Evolutionary conservation across 441 rosid genomes (phyloP).

Genomic region (Aquilaria agallochum): DNA sequence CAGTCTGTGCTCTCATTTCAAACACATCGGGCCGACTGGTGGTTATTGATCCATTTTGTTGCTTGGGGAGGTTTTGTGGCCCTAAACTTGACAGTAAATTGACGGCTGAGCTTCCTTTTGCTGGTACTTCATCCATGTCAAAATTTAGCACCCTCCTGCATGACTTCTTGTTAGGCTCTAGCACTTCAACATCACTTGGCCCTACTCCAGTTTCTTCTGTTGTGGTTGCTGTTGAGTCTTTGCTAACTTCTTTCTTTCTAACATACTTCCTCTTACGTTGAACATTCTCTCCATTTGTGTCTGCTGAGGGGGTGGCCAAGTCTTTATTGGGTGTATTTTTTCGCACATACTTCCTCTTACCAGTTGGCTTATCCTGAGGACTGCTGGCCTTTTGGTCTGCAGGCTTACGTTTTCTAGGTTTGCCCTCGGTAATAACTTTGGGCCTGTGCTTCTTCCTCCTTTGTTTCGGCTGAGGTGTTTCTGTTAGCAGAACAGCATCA

Average conservation of each 20-base stretch:
- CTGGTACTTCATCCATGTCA: conserved; percentile 23
- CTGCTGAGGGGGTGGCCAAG: conserved; percentile 23
- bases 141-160: conserved; percentile 56
- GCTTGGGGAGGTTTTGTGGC: conserved; percentile 20
- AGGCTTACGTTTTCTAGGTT: conserved; percentile 41
- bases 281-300: conserved; percentile 24
- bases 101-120: conserved; percentile 17
- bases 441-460: conserved; percentile 87
- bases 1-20: conserved; percentile 31
- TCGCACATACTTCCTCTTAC: conserved; percentile 47
- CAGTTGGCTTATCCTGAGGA: conserved; percentile 30
- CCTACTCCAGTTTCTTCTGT: conserved; percentile 19
- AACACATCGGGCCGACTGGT: conserved; percentile 24
- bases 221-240: conserved; percentile 23
- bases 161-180: conserved; percentile 28
- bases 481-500: conserved; percentile 32
- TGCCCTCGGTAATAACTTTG: conserved; percentile 65
- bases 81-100: conserved; percentile 18
- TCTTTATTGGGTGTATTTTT: conserved; percentile 26
- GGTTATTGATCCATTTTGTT: conserved; percentile 21
- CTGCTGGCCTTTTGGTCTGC: conserved; percentile 17
- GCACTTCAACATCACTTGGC: conserved; percentile 24
- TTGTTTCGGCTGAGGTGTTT: conserved; percentile 63
- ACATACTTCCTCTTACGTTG: conserved; percentile 45
- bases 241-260: conserved; percentile 31